Conservation (phyloP, 441 rosid species). For the Eruca vesicaria region DNA sequence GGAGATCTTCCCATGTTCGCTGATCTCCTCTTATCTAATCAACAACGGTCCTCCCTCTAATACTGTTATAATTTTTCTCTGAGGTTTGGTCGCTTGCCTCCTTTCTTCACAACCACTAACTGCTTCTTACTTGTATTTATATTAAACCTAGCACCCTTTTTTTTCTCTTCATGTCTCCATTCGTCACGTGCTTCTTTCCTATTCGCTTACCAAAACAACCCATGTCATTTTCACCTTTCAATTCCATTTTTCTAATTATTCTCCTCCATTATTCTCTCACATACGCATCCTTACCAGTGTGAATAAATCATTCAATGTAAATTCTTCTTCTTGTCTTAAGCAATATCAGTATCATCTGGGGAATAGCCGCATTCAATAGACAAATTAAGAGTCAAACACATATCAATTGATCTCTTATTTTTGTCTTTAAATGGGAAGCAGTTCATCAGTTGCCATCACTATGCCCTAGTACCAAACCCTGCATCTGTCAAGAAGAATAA, state of each 20-base stretch:
- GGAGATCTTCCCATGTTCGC: constrained; percentile 63
- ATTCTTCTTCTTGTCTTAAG: constrained; percentile 33
- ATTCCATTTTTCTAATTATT: constrained; percentile 8
- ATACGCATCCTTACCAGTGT: constrained; percentile 21
- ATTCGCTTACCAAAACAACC: constrained; percentile 35
- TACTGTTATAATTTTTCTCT: constrained; percentile 18
- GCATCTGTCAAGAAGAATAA: constrained; percentile 20
- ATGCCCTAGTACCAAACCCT: constrained; percentile 29
- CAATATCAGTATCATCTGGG: constrained; percentile 26
- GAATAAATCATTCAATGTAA: constrained; percentile 19
- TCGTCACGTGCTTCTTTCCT: constrained; percentile 29
- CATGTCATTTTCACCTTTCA: constrained; percentile 36
- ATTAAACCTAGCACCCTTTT: constrained; percentile 36
- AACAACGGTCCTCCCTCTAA: constrained; percentile 23
- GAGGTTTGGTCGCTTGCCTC: constrained; percentile 45
- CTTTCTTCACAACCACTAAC: constrained; percentile 49
- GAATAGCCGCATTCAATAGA: constrained; percentile 28
- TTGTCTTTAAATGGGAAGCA: constrained; percentile 32
- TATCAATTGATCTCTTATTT: constrained; percentile 18
- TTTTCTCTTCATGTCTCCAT: constrained; percentile 26
- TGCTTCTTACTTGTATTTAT: constrained; percentile 48
- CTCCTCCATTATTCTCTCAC: constrained; percentile 8
- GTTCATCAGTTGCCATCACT: constrained; percentile 35
- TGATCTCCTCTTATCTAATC: constrained; percentile 18
- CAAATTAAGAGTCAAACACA: constrained; percentile 18